Conservation (phyloP, 2,329 filamentous ascomycete species). For the Xylariaceae sp. region DNA sequence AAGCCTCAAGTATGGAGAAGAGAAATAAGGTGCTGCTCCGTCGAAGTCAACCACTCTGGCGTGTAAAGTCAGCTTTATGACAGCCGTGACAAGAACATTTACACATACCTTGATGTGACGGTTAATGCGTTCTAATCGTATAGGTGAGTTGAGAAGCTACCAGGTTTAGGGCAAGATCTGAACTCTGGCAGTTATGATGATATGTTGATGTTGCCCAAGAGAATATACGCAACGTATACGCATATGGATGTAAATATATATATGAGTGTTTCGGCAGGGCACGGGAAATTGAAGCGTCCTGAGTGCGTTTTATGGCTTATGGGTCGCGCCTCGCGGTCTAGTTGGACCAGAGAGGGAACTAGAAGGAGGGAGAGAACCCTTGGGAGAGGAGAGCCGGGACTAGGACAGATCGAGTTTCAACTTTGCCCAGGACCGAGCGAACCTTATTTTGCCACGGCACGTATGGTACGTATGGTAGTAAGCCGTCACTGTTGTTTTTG, state of each 20-base stretch:
- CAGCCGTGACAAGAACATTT: slow-evolving; percentile 1
- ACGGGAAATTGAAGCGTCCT: too few relatives aligned
- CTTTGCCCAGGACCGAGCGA: slow-evolving; percentile 7
- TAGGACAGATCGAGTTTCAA: background rate
- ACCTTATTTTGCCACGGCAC: slow-evolving; percentile 9
- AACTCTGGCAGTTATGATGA: too few relatives aligned
- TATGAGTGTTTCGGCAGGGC: too few relatives aligned
- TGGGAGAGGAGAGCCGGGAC: background rate
- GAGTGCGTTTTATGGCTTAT: too few relatives aligned
- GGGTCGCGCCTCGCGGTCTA: too few relatives aligned
- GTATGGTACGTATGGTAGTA: background rate
- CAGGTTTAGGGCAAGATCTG: too few relatives aligned
- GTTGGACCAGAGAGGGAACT: too few relatives aligned
- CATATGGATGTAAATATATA: too few relatives aligned
- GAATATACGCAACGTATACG: too few relatives aligned
- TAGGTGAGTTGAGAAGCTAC: background rate
- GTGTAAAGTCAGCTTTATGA: slow-evolving; percentile 3
- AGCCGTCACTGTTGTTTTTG: background rate
- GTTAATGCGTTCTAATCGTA: slow-evolving; percentile 4
- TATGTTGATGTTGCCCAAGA: too few relatives aligned
- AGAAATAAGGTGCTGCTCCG: slow-evolving; percentile 26
- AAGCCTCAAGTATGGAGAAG: slow-evolving; percentile 7
- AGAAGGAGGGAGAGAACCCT: background rate
- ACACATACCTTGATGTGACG: slow-evolving; percentile 10
- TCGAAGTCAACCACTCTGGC: slow-evolving; percentile 16